Evolutionary conservation across 805 yeast species (phyloP), one percentile per base, ranked within the genome.

Genomic region (Pichia deserticola): DNA sequence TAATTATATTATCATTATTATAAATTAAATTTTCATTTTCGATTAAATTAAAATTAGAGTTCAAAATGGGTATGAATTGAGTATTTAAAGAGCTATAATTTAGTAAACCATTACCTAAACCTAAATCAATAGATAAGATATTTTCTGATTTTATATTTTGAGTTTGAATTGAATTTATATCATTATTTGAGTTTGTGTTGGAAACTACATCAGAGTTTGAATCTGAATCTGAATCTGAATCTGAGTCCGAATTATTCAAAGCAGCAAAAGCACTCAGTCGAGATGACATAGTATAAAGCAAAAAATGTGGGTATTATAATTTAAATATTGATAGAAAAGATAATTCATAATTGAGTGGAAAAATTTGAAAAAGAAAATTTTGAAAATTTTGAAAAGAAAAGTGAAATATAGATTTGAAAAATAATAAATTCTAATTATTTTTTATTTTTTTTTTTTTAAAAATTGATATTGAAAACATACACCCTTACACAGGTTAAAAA

Each of bases 1-100:
- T 20, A 13, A 42, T 29, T n/a, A 30, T 36, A 39, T 36, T 13
- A 6, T 63, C 57, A 4, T 63, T 62, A 8, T 60, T 61, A 46
- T 58, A 64, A 5, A 73, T 54, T 9, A 70, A 48, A 54, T 76
- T 77, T 36, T 72, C 72, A 9, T 63, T 61, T 34, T 61, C 62
- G 2, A 72, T 25, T 5, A 32, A 68, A 4, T 48, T 49, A 54
- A 76, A 75, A 43, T 65, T 70, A 0, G 80, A 75, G 8, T 49
- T 42, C 0, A 57, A 48, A 5, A 61, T 54, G 2, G 53, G 51
- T 5, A 34, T 29, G n/a, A 20, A 15, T 5, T 30, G 33, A 9
- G 33, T 11, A 5, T 32, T 25, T n/a, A 11, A 20, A 7, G 42
- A n/a, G 9, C n/a, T 15, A 5, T 27, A 25, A 8, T 7, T 20